Evolutionary conservation across 2,329 filamentous ascomycete genomes (phyloP), one percentile per base, ranked within the genome.

Genomic region (Calonectria leucothoes): DNA sequence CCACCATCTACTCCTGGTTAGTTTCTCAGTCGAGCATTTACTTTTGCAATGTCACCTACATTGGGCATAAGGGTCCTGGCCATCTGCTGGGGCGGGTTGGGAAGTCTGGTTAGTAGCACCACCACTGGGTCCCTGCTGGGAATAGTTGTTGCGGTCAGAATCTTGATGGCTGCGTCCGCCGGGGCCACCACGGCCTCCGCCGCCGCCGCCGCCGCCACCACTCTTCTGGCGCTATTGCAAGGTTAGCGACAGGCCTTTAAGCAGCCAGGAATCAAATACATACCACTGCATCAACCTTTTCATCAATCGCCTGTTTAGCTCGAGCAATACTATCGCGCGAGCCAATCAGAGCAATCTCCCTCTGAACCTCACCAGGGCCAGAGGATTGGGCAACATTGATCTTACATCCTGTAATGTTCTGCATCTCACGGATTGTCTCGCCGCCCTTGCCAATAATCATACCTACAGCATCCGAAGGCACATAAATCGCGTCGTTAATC

Each of bases 361-460:
- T 93, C 83, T 97, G 93, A 71, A 92, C 90, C 82, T 98, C 95
- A 76, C 91, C 90, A 64, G 94, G 93, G 20, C 94, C 94, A 42
- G 92, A 93, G 10, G 95, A 93, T 80, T 94, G 94, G 37, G 94
- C 94, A 31, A 98, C 95, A 80, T 98, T 98, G 88, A 98, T 98
- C 87, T 98, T 98, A 89, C 96, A 98, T 57, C 94, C 94, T 6
- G 95, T 97, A 37, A 88, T 90, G 81, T 92, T 93, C 84, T 98
- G 95, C 93, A 98, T 97, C 78, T 98, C 95, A 77, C 96, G 95
- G 82, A 98, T 98, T 0, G 95, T 97, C 86, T 98, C 95, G 76
- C 95, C 95, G 70, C 95, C 94, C 88, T 98, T 98, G 76, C 96
- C 95, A 74, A 98, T 98, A 77, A 98, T 98, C 95, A 98, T 98